A percentile compares a stretch with the other conserved stretches of the same genome.
Conservation (phyloP, 2,329 filamentous ascomycete species). For the Aspergillus proliferans region DNA sequence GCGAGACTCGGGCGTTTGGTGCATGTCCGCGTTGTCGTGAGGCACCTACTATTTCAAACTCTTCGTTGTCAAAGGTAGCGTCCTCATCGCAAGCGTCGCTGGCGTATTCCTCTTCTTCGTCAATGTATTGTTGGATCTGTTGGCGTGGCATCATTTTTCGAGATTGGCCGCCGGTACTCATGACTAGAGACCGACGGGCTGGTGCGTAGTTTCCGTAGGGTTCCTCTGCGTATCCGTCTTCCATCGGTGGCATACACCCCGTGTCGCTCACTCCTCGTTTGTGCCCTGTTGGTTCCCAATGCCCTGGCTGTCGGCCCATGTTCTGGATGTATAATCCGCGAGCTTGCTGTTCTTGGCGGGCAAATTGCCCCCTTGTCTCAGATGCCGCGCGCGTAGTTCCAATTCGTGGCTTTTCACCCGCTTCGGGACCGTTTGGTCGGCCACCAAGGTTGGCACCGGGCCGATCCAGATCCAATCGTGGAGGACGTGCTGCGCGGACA, state of each 20-base stretch:
- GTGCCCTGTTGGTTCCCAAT: slow-evolving; percentile 26
- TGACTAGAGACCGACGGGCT: slow-evolving; percentile 35
- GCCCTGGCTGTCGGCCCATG: slow-evolving; percentile 20
- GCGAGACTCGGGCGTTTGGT: slow-evolving; percentile 20
- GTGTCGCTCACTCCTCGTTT: slow-evolving; percentile 28
- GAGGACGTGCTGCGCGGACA: slow-evolving; percentile 42
- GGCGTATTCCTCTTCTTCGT: slow-evolving; percentile 73
- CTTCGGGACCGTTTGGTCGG: slow-evolving; percentile 15
- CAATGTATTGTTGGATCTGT: slow-evolving; percentile 58
- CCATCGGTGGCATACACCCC: slow-evolving; percentile 17
- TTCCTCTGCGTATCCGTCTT: slow-evolving; percentile 38
- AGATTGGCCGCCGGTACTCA: slow-evolving; percentile 28
- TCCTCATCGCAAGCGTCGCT: slow-evolving; percentile 61
- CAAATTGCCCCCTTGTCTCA: slow-evolving; percentile 43
- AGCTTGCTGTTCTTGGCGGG: slow-evolving; percentile 22
- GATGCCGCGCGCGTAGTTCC: slow-evolving; percentile 47
- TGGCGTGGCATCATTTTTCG: slow-evolving; percentile 19
- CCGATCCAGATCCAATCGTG: slow-evolving; percentile 38
- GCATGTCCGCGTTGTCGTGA: slow-evolving; percentile 29
- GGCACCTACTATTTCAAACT: slow-evolving; percentile 71
- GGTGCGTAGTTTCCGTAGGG: slow-evolving; percentile 63
- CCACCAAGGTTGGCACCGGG: slow-evolving; percentile 30
- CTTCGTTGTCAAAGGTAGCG: slow-evolving; percentile 64
- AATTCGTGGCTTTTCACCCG: slow-evolving; percentile 36
- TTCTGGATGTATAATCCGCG: slow-evolving; percentile 20